Conservation (phyloP, 2,329 filamentous ascomycete genomes). For the Coniochaeta prunicola region DNA sequence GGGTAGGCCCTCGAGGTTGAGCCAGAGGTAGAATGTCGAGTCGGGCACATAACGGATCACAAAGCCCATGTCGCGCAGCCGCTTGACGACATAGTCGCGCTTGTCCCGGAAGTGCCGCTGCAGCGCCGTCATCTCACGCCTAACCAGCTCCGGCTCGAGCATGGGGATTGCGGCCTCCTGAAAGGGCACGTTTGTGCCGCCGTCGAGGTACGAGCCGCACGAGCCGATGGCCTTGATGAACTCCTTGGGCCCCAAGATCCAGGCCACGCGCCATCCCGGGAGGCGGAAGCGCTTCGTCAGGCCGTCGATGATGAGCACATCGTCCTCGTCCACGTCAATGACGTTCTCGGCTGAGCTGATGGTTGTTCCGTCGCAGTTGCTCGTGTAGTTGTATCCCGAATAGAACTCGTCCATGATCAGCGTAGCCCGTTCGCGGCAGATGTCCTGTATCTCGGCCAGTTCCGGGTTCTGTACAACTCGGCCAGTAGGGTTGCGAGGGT, state of each 20-base stretch:
- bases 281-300: conserved; percentile 95
- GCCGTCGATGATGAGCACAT: conserved; percentile 91
- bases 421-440: conserved; percentile 84
- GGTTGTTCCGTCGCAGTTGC: conserved; percentile 80
- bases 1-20: conserved; percentile 61
- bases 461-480: conserved; percentile 80
- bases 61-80: conserved; percentile 82
- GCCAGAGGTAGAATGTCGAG: conserved; percentile 88
- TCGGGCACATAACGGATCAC: conserved; percentile 76
- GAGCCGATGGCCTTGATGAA: conserved; percentile 92
- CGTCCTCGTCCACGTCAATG: conserved; percentile 79
- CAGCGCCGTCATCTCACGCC: conserved; percentile 79
- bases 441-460: conserved; percentile 83
- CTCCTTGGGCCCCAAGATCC: conserved; percentile 93
- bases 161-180: conserved; percentile 89
- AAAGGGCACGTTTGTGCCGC: conserved; percentile 90
- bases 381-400: conserved; percentile 91
- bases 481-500: conserved; percentile 91
- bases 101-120: conserved; percentile 86
- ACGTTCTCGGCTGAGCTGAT: conserved; percentile 88
- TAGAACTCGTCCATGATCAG: conserved; percentile 97
- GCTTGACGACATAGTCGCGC: conserved; percentile 80
- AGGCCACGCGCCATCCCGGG: conserved; percentile 92
- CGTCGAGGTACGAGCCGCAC: conserved; percentile 90
- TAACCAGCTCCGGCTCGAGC: conserved; percentile 80